These are phyloP conservation scores for Apostasia shenzhenica DNA, from an alignment of 106 monocot genomes.

Conservation along the genomic window DNA sequence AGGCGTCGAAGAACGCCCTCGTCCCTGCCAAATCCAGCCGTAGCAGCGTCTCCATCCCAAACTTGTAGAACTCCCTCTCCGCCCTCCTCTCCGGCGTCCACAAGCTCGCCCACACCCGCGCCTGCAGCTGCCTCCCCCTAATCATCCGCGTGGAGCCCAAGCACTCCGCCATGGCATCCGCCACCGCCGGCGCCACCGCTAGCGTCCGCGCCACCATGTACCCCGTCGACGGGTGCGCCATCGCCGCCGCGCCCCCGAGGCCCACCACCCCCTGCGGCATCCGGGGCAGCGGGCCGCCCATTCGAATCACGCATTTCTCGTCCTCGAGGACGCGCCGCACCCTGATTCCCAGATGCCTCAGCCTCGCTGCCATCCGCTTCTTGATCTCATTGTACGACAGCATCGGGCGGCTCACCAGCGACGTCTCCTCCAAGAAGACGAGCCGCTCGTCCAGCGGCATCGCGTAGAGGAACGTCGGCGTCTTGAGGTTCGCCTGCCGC, in stretches of 20 bases:
- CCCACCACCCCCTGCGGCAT: slow-evolving; percentile 20
- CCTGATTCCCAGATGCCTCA: slow-evolving; percentile 24
- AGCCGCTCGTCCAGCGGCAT: slow-evolving; percentile 19
- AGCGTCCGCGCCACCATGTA: slow-evolving; percentile 23
- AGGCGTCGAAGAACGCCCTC: slow-evolving; percentile 29
- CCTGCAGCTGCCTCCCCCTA: slow-evolving; percentile 13
- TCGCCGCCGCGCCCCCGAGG: slow-evolving; percentile 8
- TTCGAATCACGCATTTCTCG: slow-evolving; percentile 30
- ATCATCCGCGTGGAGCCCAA: slow-evolving; percentile 23
- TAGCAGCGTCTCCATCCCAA: slow-evolving; percentile 36
- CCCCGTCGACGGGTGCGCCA: slow-evolving; percentile 29
- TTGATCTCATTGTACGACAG: slow-evolving; percentile 18
- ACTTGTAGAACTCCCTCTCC: slow-evolving; percentile 26
- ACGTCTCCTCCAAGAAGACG: slow-evolving; percentile 30
- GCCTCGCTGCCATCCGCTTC: slow-evolving; percentile 29
- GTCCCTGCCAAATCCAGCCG: slow-evolving; percentile 25
- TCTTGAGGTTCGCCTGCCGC: slow-evolving; percentile 1
- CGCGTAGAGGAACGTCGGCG: slow-evolving; percentile 30
- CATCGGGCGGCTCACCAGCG: slow-evolving; percentile 21
- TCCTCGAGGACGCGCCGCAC: slow-evolving; percentile 26
- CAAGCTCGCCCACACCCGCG: slow-evolving; percentile 15
- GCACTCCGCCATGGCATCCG: slow-evolving; percentile 26
- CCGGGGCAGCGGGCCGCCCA: slow-evolving; percentile 25
- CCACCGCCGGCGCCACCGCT: slow-evolving; percentile 4
- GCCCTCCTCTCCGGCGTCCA: slow-evolving; percentile 21